Conservation (phyloP, 169 alveolate genomes). For the Babesia divergens region DNA sequence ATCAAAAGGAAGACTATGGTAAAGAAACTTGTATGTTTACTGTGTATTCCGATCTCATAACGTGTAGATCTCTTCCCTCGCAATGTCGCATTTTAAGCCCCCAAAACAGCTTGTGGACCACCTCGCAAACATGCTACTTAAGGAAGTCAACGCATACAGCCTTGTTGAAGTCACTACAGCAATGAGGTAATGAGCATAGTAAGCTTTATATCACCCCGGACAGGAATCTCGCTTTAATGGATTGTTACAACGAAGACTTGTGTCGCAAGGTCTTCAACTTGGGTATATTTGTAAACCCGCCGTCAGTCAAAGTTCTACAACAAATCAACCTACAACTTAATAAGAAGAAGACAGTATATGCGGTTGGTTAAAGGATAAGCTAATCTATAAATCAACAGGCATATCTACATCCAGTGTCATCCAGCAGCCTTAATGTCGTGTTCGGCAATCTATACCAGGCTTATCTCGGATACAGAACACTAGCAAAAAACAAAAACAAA, state of each 20-base stretch:
- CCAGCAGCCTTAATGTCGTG: conserved; percentile 6
- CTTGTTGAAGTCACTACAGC: conserved; percentile 1
- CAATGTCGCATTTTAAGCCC: conserved; percentile 9
- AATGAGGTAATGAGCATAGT: not conserved
- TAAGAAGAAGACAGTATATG: conserved; percentile 10
- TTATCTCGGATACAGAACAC: conserved; percentile 19
- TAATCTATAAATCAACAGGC: conserved; percentile 3
- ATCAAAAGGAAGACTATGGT: conserved; percentile 50
- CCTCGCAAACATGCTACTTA: not conserved
- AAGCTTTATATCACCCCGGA: not conserved
- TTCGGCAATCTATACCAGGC: conserved; percentile 32
- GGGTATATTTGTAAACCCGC: conserved; percentile 22
- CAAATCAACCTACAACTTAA: conserved; percentile 33
- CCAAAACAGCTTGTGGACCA: conserved; percentile 20
- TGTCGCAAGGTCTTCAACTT: conserved; percentile 19
- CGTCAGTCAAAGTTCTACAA: conserved; percentile 32
- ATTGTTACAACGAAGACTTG: conserved; percentile 18
- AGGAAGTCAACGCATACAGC: not conserved
- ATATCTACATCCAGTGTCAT: conserved; percentile 5
- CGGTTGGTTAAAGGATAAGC: not conserved
- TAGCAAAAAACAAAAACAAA: not conserved
- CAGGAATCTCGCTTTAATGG: conserved; percentile 40
- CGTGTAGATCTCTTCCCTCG: not conserved
- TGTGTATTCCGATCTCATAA: not conserved
- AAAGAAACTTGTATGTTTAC: not conserved